Base-by-base conservation (phyloP, 805 yeast species). In the Candida sanyiensis region DNA sequence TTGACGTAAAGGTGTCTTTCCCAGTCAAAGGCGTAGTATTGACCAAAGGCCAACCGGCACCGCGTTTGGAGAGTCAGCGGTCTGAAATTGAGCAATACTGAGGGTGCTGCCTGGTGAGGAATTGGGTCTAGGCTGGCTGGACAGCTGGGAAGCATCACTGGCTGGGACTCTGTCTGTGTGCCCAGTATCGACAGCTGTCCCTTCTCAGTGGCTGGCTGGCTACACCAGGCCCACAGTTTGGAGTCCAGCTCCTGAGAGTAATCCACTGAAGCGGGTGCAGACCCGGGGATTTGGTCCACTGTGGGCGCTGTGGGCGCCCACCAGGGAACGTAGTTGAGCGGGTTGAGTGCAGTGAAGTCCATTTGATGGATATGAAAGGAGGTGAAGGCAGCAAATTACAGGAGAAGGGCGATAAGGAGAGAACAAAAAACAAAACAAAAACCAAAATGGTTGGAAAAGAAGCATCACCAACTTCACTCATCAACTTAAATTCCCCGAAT, bases 1-100 rank as follows among this genome's bases (percentile, higher is more conserved):
- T 59, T 62, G 20, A 65, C 25, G 39, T 67, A 67, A 0, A 66
- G 35, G 47, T 67, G 72, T 12, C 45, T 49, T 29, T 63, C 68
- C 20, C 55, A 50, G 4, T 59, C 59, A 31, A 45, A 64, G 40
- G 63, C 62, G 40, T 66, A 67, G 42, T 67, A 62, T 12, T 63
- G 44, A 43, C 58, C 62, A 16, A 62, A 45, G 1, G 64, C 59
- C 12, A 58, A 50, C 5, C 64, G 58, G 6, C 63, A 44, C 35
- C 60, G 62, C 4, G 69, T 66, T 40, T 46, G 47, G 7, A 50
- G 27, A 1, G 69, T 60, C 23, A 59, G 53, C 10, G 47, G 43
- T 44, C 67, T 65, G 24, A 50, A 56, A 12, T 21, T 54, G 13
- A 23, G 16, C 48, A 11, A 25, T 24, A 6, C 52, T 65, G 49